These are phyloP conservation scores for Sanghuangporus sanghuang DNA, from an alignment of 1,284 basidiomycete species.

Conservation along the genomic window DNA sequence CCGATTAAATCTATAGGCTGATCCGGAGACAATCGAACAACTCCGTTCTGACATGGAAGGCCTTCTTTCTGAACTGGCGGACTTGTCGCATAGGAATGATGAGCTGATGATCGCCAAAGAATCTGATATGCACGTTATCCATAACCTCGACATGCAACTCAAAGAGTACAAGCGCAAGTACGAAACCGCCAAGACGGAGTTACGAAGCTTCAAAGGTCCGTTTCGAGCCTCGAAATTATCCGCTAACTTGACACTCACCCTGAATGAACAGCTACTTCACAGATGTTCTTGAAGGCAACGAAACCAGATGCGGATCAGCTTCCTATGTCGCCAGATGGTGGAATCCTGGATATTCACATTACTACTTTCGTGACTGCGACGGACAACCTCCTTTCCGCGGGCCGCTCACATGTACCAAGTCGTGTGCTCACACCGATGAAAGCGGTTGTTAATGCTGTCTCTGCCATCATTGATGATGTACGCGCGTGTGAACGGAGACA, in stretches of 20 bases:
- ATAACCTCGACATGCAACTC: constrained; percentile 77
- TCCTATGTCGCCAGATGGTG: constrained; percentile 82
- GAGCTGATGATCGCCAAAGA: constrained; percentile 85
- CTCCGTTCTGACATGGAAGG: constrained; percentile 84
- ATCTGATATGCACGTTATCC: constrained; percentile 70
- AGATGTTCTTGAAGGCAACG: constrained; percentile 41
- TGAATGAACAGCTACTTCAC: constrained; percentile 38
- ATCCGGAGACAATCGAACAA: constrained; percentile 67
- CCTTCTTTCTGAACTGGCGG: constrained; percentile 77
- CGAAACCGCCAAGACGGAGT: constrained; percentile 90
- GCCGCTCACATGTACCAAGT: constrained; percentile 81
- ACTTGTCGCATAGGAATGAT: constrained; percentile 84
- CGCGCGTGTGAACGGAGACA: constrained; percentile 69
- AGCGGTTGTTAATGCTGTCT: constrained; percentile 85
- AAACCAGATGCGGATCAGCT: constrained; percentile 69
- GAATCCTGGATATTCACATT: constrained; percentile 88
- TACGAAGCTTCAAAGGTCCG: constrained; percentile 88
- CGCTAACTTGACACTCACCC: constrained; percentile 8
- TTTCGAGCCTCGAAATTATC: constrained; percentile 10
- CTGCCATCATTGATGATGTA: constrained; percentile 86
- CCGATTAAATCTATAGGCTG: constrained; percentile 35
- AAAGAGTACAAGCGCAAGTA: constrained; percentile 95
- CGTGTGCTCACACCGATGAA: constrained; percentile 93
- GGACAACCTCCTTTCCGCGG: constrained; percentile 75
- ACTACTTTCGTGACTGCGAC: constrained; percentile 90